Conservation (phyloP, 169 alveolate genomes). For the Nephromyces sp. region DNA sequence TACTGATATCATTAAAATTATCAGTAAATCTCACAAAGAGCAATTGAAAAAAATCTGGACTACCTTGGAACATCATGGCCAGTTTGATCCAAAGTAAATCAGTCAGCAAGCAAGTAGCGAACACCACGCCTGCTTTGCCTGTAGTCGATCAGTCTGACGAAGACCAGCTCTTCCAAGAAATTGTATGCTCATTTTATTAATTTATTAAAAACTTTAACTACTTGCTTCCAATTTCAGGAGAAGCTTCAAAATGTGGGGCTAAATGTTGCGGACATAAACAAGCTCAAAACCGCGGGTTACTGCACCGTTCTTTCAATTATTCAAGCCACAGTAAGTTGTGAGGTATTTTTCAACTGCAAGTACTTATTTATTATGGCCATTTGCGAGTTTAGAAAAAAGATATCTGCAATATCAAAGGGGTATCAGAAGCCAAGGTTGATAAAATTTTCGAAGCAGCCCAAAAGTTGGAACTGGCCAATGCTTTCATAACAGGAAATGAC, state of each 20-base stretch:
- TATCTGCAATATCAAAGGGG: conserved; percentile 76
- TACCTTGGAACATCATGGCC: conserved; percentile 25
- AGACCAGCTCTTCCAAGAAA: too few relatives aligned
- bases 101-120: conserved; percentile 19
- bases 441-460: conserved; percentile 86
- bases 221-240: not conserved
- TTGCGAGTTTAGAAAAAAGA: conserved; percentile 17
- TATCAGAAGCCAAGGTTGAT: conserved; percentile 91
- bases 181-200: too few relatives aligned
- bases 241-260: conserved; percentile 28
- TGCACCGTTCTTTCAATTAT: conserved; percentile 33
- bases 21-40: too few relatives aligned
- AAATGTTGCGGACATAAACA: conserved; percentile 38
- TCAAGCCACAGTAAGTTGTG: conserved; percentile 35
- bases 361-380: too few relatives aligned
- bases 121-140: not conserved
- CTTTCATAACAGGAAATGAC: conserved; percentile 41
- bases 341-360: too few relatives aligned
- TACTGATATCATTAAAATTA: too few relatives aligned
- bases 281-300: conserved; percentile 36
- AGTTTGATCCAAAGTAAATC: conserved; percentile 27
- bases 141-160: not conserved
- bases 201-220: not conserved
- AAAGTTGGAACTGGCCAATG: conserved; percentile 45
- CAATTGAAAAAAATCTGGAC: too few relatives aligned